Conservation (phyloP, 2,329 filamentous ascomycete species). For the Fusarium sp. region DNA sequence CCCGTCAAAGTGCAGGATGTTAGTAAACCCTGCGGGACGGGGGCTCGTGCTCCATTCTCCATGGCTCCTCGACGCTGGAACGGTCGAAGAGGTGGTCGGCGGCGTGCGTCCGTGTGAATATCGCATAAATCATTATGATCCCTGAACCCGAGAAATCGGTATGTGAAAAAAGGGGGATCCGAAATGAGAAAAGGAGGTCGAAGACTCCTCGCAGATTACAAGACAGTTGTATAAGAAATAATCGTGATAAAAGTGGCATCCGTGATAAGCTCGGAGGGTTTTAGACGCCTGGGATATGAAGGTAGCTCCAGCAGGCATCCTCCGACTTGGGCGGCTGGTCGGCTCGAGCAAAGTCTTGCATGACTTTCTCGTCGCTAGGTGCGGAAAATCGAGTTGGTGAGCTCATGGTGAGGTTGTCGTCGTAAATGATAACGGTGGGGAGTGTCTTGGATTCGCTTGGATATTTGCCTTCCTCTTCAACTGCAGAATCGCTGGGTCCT, state of each 20-base stretch:
- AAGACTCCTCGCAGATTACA: slow-evolving; percentile 22
- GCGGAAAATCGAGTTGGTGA: slow-evolving; percentile 45
- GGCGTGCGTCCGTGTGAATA: slow-evolving; percentile 6
- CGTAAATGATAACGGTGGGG: slow-evolving; percentile 53
- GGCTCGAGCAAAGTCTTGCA: slow-evolving; percentile 31
- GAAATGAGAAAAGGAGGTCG: slow-evolving; percentile 17
- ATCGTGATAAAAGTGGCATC: background rate
- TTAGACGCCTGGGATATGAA: slow-evolving; percentile 52
- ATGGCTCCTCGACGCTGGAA: background rate
- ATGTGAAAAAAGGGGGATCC: background rate
- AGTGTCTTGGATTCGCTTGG: slow-evolving; percentile 13
- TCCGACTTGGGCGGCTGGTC: slow-evolving; percentile 35
- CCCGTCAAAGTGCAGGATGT: background rate
- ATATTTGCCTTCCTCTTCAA: background rate
- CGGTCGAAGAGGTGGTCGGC: background rate
- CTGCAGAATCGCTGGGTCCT: background rate
- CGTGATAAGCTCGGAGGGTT: background rate
- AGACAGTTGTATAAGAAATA: slow-evolving; percentile 4
- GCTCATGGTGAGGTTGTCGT: slow-evolving; percentile 51
- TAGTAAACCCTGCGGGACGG: background rate
- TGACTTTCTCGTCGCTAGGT: slow-evolving; percentile 36
- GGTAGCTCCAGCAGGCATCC: slow-evolving; percentile 50
- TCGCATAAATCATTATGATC: slow-evolving; percentile 26
- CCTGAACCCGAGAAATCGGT: slow-evolving; percentile 30
- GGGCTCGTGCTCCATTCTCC: background rate